Conservation (phyloP, 2,329 filamentous ascomycete genomes). For the Didymella pomorum region DNA sequence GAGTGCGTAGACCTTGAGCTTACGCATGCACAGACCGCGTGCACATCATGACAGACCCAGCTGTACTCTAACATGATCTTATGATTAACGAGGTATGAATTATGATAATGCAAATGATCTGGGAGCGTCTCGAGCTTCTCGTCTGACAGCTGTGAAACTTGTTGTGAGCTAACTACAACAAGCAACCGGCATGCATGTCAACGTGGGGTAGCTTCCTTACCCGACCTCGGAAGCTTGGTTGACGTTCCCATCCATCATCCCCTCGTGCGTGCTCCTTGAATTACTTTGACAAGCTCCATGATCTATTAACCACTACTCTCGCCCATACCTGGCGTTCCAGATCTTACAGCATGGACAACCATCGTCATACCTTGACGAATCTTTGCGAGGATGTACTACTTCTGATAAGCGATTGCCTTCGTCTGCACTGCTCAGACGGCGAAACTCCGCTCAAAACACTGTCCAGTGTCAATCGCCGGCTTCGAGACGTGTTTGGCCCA, state of each 20-base stretch:
- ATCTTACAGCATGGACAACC: not conserved
- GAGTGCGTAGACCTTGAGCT: not conserved
- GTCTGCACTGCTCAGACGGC: not conserved
- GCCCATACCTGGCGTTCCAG: not conserved
- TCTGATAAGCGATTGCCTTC: slow-evolving; percentile 24
- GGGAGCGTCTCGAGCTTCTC: not conserved
- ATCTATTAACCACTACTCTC: not conserved
- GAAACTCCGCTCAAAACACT: slow-evolving; percentile 21
- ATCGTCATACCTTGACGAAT: slow-evolving; percentile 21
- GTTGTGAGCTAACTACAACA: not conserved
- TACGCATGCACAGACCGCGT: not conserved
- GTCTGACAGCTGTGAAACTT: not conserved
- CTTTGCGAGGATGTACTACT: slow-evolving; percentile 31
- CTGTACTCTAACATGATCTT: slow-evolving; percentile 12
- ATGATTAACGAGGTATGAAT: slow-evolving; percentile 24
- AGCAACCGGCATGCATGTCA: slow-evolving; percentile 15
- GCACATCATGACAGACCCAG: slow-evolving; percentile 4
- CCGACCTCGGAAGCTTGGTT: slow-evolving; percentile 14
- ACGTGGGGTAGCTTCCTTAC: slow-evolving; percentile 21
- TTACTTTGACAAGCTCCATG: not conserved
- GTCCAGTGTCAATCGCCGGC: slow-evolving; percentile 21
- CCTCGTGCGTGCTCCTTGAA: not conserved
- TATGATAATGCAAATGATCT: not conserved
- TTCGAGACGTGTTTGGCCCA: slow-evolving; percentile 20
- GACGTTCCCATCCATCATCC: slow-evolving; percentile 8